Percentiles rank a stretch among this genome's conserved stretches.
These are phyloP conservation scores for Penicillium vulpinum DNA, from an alignment of 2,329 filamentous ascomycete species.

Conservation along the genomic window DNA sequence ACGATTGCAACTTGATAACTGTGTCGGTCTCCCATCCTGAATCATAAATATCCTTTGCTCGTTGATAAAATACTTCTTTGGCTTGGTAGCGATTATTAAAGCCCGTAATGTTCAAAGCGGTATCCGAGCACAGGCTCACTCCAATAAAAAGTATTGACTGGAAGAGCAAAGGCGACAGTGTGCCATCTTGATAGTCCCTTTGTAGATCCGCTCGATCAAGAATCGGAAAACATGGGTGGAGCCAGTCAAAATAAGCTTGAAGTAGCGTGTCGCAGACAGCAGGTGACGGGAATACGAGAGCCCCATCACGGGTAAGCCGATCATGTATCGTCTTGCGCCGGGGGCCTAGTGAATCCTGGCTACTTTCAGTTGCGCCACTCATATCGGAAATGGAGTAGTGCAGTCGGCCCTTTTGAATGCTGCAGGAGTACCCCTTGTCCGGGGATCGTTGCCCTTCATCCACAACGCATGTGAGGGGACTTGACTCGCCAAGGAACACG, in stretches of 20 bases:
- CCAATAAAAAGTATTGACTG: conserved; percentile 59
- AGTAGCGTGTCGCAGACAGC: conserved; percentile 48
- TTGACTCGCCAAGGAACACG: conserved; percentile 51
- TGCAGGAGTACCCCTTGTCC: conserved; percentile 32
- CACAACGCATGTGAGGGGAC: conserved; percentile 52
- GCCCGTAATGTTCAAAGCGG: conserved; percentile 47
- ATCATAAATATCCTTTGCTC: conserved; percentile 55
- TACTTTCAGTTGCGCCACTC: conserved; percentile 13
- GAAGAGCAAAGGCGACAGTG: conserved; percentile 52
- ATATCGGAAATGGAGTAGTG: conserved; percentile 39
- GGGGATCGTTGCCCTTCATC: conserved; percentile 39
- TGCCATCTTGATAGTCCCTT: conserved; percentile 41
- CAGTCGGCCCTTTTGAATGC: conserved; percentile 37
- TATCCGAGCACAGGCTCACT: conserved; percentile 54
- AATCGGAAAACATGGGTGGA: conserved; percentile 59
- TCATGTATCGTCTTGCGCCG: conserved; percentile 37
- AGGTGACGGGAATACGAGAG: conserved; percentile 49
- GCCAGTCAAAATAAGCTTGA: conserved; percentile 57
- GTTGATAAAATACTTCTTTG: conserved; percentile 53
- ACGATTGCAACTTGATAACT: conserved; percentile 51
- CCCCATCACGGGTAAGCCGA: conserved; percentile 42
- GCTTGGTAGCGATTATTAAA: conserved; percentile 53
- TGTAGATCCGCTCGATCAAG: conserved; percentile 51
- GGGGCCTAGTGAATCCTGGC: conserved; percentile 21
- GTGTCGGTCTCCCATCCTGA: conserved; percentile 56